Base-by-base conservation (phyloP, 75 land plant species). In the Adiantum capillusveneris region DNA sequence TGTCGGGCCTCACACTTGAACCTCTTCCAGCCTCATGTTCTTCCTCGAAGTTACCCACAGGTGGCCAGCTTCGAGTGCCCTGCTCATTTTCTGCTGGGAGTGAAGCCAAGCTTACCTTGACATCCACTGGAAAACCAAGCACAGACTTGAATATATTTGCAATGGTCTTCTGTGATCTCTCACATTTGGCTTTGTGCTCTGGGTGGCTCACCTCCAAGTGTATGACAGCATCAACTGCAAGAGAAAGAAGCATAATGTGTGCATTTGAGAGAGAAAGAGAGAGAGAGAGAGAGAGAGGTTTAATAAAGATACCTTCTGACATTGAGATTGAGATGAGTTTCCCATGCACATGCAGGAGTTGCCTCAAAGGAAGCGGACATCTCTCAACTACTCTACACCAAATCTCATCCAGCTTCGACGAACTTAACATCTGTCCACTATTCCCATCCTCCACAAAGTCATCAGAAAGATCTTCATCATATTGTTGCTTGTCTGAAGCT, bases 121-220 rank as follows among this genome's bases (percentile, higher is more conserved):
- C 65, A 31, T 90, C 84, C 42, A 90, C 82, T 29, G 82, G 63
- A 31, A 77, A 67, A 22, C 87, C 73, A 53, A 90, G 67, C 12
- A 66, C 79, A 26, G 53, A 27, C 62, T 83, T 75, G 61, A 90
- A 81, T 24, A 76, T 61, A 64, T 72, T 78, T 37, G 80, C 81
- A 62, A 86, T 90, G 46, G 70, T 41, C 53, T 84, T 79, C 75
- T 73, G 71, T 25, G 83, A 74, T 28, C 78, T 83, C 56, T 86
- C 96, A 30, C 87, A 91, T 31, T 41, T 78, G 26, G 75, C 37
- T 13, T 78, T 82, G 49, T 74, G 65, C 25, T 81, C 77, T 50
- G 75, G 72, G 58, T 69, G 67, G 51, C 50, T 29, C 31, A 90
- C 84, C 56, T 82, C 77, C 56, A 90, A n/a, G 53, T 86, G 76